Evolutionary conservation across 139 green algal genomes (phyloP), one percentile per base, ranked within the genome.

Genomic region (Desmodesmus armatus): DNA sequence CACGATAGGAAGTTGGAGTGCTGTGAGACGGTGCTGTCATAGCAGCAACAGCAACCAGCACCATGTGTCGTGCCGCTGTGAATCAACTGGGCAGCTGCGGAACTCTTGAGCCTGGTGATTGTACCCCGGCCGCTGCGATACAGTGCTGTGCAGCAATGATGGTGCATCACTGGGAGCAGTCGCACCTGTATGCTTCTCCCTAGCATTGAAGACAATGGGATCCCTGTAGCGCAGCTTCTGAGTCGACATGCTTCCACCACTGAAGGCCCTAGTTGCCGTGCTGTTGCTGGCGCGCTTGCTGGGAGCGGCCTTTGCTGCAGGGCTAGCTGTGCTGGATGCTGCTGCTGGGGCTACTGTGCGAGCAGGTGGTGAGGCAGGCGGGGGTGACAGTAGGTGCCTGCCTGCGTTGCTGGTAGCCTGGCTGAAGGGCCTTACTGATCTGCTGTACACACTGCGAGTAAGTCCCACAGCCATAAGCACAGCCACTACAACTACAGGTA

Each of bases 121-220:
- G 9, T 0, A 35, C 3, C 21, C 29, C 31, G 21, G 55, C 55
- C 29, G 55, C 55, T 65, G 23, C 15, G 55, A 33, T 27, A 65
- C 13, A 5, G 25, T 65, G 55, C 55, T 65, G 55, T 27, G 31
- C 17, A 33, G 21, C 1, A 27, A 23, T 31, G 11, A 23, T 33
- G 51, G 2, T 62, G 5, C 7, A 4, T 29, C 51, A 21, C 51
- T 29, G 25, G 51, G 19, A 15, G 51, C 51, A 17, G 27, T 2
- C 73, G 1, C 33, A 73, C 76, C 78, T 66, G 69, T 86, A 41
- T 86, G 80, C 69, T 86, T 73, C 19, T 80, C 67, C 3, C 67
- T 35, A 33, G 80, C 49, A 58, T 80, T 78, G 66, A 86, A 72
- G 11, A 86, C 80, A 17, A 86, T 62, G 7, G 80, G 80, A 9